phyloP scores from a whole-genome alignment of 352 stramenopile species.

The Globisporangium barbulae region DNA sequence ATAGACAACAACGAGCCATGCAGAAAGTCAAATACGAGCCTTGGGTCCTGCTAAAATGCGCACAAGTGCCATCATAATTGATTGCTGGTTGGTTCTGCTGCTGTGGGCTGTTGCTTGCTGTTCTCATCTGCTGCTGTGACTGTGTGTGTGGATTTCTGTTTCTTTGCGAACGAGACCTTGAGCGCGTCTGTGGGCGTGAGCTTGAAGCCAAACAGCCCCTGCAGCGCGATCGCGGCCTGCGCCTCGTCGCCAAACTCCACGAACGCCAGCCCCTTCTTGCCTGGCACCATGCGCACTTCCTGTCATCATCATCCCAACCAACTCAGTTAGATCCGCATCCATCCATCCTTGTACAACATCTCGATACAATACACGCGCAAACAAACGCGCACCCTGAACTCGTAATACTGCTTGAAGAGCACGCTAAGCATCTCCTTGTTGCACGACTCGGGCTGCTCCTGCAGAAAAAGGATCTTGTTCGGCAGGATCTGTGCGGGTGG shows the following conservation, averaged over 20 bases:
- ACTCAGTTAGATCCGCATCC: background rate
- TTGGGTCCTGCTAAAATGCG: too few species aligned
- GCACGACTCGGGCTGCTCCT: slow-evolving; percentile 91
- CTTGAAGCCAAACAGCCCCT: slow-evolving; percentile 82
- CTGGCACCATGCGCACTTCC: slow-evolving; percentile 94
- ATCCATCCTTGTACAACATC: background rate
- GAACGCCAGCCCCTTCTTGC: slow-evolving; percentile 93
- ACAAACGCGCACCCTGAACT: slow-evolving; percentile 89
- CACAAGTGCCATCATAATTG: slow-evolving; percentile 18
- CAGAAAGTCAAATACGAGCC: background rate
- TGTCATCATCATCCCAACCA: slow-evolving; percentile 17
- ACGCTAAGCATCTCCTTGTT: slow-evolving; percentile 96
- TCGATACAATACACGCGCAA: background rate
- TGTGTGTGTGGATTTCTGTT: slow-evolving; percentile 40
- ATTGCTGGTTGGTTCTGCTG: background rate
- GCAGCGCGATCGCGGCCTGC: slow-evolving; percentile 75
- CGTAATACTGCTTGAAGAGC: slow-evolving; percentile 97
- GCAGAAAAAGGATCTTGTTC: slow-evolving; percentile 91
- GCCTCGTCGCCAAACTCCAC: slow-evolving; percentile 94
- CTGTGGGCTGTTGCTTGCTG: background rate
- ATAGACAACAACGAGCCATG: background rate
- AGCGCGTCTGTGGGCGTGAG: slow-evolving; percentile 78
- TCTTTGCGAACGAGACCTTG: slow-evolving; percentile 86
- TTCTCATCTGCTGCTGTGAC: background rate
- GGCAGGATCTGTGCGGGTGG: slow-evolving; percentile 53